These are phyloP conservation scores for Funneliformis mosseae DNA, from an alignment of 192 early-diverging fungal species.

Conservation along the genomic window DNA sequence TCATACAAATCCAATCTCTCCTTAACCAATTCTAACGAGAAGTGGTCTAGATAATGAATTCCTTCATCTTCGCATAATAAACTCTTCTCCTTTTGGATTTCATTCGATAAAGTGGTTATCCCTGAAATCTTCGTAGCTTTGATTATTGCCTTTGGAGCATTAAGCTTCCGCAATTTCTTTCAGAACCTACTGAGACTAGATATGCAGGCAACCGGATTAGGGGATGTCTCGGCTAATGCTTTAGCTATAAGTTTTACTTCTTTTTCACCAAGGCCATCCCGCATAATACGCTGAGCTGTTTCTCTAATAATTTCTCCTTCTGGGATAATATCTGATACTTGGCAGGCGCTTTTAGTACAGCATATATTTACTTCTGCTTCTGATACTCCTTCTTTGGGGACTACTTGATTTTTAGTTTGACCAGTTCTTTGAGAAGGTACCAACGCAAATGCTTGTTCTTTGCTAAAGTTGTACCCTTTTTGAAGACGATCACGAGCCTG, in stretches of 20 bases:
- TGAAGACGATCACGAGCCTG: too few species aligned
- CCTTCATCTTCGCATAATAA: constrained; percentile 1
- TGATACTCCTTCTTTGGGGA: too few species aligned
- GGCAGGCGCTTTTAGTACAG: constrained; percentile 3
- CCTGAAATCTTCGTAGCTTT: constrained; percentile 18
- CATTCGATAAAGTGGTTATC: constrained; percentile 4
- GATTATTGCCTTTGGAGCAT: neutral
- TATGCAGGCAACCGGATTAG: neutral
- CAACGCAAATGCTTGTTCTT: too few species aligned
- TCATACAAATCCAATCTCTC: too few species aligned
- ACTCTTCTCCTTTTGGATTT: constrained; percentile 2
- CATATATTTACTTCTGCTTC: neutral
- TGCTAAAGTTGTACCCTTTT: too few species aligned
- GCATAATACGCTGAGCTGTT: neutral
- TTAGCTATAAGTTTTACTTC: neutral
- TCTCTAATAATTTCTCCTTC: neutral
- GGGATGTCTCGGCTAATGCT: neutral
- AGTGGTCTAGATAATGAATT: neutral
- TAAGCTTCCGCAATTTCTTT: neutral
- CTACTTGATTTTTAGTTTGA: neutral
- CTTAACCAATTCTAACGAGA: too few species aligned
- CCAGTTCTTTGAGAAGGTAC: neutral
- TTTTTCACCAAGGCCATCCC: neutral
- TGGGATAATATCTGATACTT: neutral
- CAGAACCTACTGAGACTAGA: constrained; percentile 6